Evolutionary conservation across 345 rosid genomes (phyloP).

Genomic region (Dipteronia dyeriana): DNA sequence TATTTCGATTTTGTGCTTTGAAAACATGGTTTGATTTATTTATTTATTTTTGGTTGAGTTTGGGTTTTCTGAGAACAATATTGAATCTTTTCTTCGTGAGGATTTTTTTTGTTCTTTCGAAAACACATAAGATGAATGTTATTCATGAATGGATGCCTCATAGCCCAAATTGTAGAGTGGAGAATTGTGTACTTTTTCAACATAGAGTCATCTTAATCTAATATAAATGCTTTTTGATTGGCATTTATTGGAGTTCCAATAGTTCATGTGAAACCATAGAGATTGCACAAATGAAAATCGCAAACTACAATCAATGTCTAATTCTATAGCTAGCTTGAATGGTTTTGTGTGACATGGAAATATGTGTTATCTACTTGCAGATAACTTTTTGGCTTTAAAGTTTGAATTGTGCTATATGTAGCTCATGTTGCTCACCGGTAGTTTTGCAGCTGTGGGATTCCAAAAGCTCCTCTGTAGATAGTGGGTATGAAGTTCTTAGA

Average conservation of each 20-base stretch:
- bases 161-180: background rate
- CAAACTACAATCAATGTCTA: background rate
- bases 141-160: too few species aligned
- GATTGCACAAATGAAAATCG: background rate
- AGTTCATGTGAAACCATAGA: background rate
- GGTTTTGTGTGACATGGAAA: background rate
- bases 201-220: background rate
- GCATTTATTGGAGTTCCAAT: too few species aligned
- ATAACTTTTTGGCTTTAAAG: background rate
- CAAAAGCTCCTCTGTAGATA: background rate
- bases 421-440: background rate
- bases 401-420: background rate
- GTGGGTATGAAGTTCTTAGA: constrained; percentile 57
- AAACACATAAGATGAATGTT: too few species aligned
- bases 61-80: too few species aligned
- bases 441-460: background rate
- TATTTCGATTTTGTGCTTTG: too few species aligned
- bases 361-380: background rate
- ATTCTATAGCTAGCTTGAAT: background rate
- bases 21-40: too few species aligned
- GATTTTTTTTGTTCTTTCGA: too few species aligned
- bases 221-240: background rate
- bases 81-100: too few species aligned
- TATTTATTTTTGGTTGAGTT: too few species aligned
- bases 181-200: background rate